Evolutionary conservation across 148 eudicot species (phyloP).

Genomic region (Selenicereus undatus): DNA sequence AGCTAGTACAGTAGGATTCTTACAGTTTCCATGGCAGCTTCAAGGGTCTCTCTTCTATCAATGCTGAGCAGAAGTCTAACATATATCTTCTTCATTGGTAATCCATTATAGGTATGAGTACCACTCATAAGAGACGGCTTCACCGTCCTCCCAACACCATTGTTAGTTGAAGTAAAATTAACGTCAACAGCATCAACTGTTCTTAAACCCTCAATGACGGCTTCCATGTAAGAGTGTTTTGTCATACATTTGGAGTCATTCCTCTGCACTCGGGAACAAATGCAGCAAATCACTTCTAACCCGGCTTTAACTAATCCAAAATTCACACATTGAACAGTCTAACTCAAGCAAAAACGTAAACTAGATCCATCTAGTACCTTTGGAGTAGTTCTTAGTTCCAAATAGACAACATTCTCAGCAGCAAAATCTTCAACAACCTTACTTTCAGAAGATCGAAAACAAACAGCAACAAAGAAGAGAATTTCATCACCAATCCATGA

Average conservation of each 20-base stretch:
- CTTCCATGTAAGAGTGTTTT: constrained; percentile 83
- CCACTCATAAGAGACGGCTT: constrained; percentile 23
- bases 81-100: constrained; percentile 52
- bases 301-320: neutral
- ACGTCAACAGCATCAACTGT: constrained; percentile 56
- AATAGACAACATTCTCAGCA: constrained; percentile 88
- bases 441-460: constrained; percentile 2
- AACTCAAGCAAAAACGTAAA: neutral
- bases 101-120: constrained; percentile 26
- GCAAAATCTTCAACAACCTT: constrained; percentile 98
- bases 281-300: neutral
- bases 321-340: neutral
- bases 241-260: constrained; percentile 80
- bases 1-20: constrained; percentile 21
- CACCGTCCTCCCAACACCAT: constrained; percentile 19
- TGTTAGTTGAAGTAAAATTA: constrained; percentile 39
- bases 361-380: constrained; percentile 47
- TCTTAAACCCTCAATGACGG: constrained; percentile 76
- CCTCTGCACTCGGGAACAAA: constrained; percentile 35
- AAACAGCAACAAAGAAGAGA: neutral
- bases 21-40: constrained; percentile 96
- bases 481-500: neutral
- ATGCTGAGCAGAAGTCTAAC: constrained; percentile 91
- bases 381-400: constrained; percentile 95
- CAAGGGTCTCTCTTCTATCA: constrained; percentile 79